A percentile compares a stretch with the other conserved stretches of the same genome.
Evolutionary conservation across 352 stramenopile species (phyloP).

Genomic region (Phytophthora podocarpi): DNA sequence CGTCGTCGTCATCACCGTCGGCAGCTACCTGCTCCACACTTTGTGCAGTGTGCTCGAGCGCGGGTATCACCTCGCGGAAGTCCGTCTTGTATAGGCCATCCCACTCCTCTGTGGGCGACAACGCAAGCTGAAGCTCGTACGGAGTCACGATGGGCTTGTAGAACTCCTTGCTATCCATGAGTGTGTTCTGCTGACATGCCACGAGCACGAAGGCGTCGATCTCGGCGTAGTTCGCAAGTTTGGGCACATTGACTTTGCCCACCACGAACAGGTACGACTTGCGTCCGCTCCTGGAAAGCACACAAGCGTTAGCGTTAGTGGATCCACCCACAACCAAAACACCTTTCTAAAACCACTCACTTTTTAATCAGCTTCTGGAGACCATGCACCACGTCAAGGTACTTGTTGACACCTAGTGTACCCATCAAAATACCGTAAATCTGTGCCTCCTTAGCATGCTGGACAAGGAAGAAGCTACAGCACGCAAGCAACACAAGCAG

Average conservation of each 20-base stretch:
- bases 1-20: constrained; percentile 34
- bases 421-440: constrained; percentile 97
- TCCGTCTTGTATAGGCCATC: constrained; percentile 83
- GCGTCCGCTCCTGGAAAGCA: constrained; percentile 79
- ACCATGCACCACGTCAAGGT: constrained; percentile 91
- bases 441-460: constrained; percentile 93
- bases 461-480: constrained; percentile 80
- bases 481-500: neutral
- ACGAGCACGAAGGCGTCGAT: constrained; percentile 98
- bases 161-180: constrained; percentile 93
- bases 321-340: neutral
- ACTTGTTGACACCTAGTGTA: constrained; percentile 92
- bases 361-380: constrained; percentile 90
- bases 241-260: constrained; percentile 97
- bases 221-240: constrained; percentile 97
- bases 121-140: constrained; percentile 94
- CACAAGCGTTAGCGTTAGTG: constrained; percentile 1
- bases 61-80: constrained; percentile 81
- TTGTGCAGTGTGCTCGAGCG: constrained; percentile 44
- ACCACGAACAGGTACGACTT: constrained; percentile 97
- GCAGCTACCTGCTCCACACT: constrained; percentile 36
- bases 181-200: constrained; percentile 94
- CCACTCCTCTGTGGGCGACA: constrained; percentile 90
- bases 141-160: constrained; percentile 95
- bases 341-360: constrained; percentile 33